Evolutionary conservation across 2,329 filamentous ascomycete species (phyloP).

Genomic region (Cadophora luteo-olivacea): DNA sequence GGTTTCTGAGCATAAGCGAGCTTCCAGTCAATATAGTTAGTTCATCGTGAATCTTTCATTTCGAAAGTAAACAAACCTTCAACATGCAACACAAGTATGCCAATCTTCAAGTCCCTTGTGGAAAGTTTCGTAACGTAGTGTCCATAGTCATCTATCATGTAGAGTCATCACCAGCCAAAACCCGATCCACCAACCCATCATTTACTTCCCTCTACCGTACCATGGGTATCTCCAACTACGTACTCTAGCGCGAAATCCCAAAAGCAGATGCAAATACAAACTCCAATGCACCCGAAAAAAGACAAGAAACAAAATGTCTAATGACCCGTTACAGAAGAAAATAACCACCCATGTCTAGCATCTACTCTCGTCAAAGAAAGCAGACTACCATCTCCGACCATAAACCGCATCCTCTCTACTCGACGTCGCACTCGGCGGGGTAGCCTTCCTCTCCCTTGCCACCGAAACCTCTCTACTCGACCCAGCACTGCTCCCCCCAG

Average conservation of each 20-base stretch:
- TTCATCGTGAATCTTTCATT: background rate
- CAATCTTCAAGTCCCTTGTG: background rate
- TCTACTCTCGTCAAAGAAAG: background rate
- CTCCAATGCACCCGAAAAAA: background rate
- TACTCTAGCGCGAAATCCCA: background rate
- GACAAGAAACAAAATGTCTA: background rate
- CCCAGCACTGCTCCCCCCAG: slow-evolving; percentile 20
- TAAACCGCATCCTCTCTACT: slow-evolving; percentile 43
- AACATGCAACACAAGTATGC: background rate
- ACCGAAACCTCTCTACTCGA: slow-evolving; percentile 30
- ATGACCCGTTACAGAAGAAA: background rate
- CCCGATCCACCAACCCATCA: background rate
- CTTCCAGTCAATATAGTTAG: background rate
- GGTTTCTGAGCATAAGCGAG: background rate
- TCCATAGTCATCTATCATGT: slow-evolving; percentile 7
- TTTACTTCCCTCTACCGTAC: background rate
- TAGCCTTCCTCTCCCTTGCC: slow-evolving; percentile 33
- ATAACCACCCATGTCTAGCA: background rate
- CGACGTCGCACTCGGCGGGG: slow-evolving; percentile 28
- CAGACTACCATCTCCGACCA: slow-evolving; percentile 42
- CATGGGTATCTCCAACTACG: slow-evolving; percentile 13
- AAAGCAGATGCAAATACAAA: background rate
- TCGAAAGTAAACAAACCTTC: background rate
- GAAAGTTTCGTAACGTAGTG: background rate
- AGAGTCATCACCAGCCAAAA: slow-evolving; percentile 6